Evolutionary conservation across 805 yeast species (phyloP).

Genomic region (Cyberlindnera maritima): DNA sequence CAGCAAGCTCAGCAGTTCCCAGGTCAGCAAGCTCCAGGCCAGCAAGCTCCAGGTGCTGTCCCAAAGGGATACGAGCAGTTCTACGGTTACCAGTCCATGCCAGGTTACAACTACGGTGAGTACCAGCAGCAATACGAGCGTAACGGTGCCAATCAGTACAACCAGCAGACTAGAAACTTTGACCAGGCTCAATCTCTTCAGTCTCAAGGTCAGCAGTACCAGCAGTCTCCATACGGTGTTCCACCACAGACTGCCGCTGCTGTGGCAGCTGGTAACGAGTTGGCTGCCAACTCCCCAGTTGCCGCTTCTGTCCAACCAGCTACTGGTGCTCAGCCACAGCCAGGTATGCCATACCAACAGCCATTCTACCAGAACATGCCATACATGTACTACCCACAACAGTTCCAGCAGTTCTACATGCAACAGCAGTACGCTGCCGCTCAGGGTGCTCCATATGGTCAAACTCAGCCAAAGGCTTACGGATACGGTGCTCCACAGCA

Average conservation of each 20-base stretch:
- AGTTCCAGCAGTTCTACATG: constrained; percentile 15
- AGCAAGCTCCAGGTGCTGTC: constrained; percentile 23
- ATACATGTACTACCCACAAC: constrained; percentile 28
- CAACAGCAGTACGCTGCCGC: constrained; percentile 17
- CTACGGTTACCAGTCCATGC: constrained; percentile 22
- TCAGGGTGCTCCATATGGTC: constrained; percentile 15
- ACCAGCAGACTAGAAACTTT: constrained; percentile 10
- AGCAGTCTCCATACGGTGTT: constrained; percentile 26
- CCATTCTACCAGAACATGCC: constrained; percentile 19
- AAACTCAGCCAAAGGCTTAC: constrained; percentile 23
- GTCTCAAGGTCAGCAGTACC: constrained; percentile 24
- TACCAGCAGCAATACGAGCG: constrained; percentile 17
- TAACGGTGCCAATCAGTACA: constrained; percentile 5
- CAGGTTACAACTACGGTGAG: constrained; percentile 16
- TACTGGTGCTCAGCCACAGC: constrained; percentile 23
- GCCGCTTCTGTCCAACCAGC: constrained; percentile 28
- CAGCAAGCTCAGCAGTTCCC: constrained; percentile 7
- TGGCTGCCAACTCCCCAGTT: constrained; percentile 28
- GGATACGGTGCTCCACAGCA: constrained; percentile 20
- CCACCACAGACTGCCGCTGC: constrained; percentile 26
- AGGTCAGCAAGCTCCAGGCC: constrained; percentile 18
- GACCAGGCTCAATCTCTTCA: constrained; percentile 14
- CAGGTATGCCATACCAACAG: constrained; percentile 24
- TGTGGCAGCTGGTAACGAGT: constrained; percentile 18
- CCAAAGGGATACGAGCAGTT: constrained; percentile 35